Conservation (phyloP, 2,329 filamentous ascomycete species). For the Alternaria panax region DNA sequence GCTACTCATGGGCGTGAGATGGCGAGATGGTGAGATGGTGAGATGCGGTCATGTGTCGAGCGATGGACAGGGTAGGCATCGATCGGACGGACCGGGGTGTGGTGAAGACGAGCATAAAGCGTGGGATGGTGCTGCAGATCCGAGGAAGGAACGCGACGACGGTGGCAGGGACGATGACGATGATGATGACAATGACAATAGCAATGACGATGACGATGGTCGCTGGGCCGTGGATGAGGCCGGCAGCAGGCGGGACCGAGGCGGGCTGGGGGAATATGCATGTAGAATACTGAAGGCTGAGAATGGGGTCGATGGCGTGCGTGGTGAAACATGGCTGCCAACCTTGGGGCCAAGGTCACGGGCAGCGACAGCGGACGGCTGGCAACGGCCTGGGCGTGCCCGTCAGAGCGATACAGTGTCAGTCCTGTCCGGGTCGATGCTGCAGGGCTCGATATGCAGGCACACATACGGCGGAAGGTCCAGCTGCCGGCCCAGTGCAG, state of each 20-base stretch:
- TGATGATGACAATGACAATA: no score
- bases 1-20: not conserved
- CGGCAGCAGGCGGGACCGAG: not conserved
- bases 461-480: not conserved
- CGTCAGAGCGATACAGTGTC: not conserved
- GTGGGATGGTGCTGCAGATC: no score
- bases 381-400: not conserved
- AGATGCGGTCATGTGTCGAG: no score
- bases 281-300: not conserved
- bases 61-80: not conserved
- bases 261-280: not conserved
- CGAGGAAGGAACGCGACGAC: no score
- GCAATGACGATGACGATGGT: not conserved
- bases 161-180: no score
- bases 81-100: not conserved
- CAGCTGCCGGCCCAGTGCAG: no score
- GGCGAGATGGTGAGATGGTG: not conserved
- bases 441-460: conserved; percentile 12
- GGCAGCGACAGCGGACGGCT: not conserved
- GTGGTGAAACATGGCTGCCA: not conserved
- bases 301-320: not conserved
- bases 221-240: not conserved
- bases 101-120: not conserved
- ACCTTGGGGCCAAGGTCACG: not conserved
- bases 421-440: not conserved